A percentile compares a stretch with the other conserved stretches of the same genome.
These are phyloP conservation scores for Tolypocladium album DNA, from an alignment of 2,329 filamentous ascomycete species.

Conservation along the genomic window DNA sequence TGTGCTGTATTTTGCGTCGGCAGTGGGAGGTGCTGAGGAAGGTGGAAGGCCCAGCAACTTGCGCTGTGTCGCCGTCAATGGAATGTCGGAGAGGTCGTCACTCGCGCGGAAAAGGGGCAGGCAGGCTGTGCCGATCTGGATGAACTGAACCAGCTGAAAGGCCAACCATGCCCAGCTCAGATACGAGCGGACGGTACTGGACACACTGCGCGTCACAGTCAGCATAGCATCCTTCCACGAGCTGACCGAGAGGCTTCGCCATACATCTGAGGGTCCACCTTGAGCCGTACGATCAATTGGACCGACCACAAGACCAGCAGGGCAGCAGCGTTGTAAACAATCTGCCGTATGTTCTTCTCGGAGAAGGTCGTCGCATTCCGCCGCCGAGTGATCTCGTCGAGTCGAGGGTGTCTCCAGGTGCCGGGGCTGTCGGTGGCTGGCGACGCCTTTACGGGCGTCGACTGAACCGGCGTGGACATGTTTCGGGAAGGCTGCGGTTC, in stretches of 20 bases:
- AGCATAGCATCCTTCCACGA: background rate
- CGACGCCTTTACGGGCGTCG: slow-evolving; percentile 31
- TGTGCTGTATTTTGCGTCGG: slow-evolving; percentile 63
- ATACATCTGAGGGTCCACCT: slow-evolving; percentile 27
- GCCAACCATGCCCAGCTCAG: slow-evolving; percentile 33
- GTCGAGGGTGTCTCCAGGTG: slow-evolving; percentile 81
- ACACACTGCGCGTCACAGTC: slow-evolving; percentile 15
- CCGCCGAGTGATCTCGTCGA: slow-evolving; percentile 76
- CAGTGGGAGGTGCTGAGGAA: slow-evolving; percentile 49
- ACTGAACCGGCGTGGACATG: slow-evolving; percentile 20
- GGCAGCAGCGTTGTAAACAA: slow-evolving; percentile 56
- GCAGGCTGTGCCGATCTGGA: slow-evolving; percentile 63
- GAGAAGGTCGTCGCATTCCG: slow-evolving; percentile 71
- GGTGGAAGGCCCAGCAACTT: slow-evolving; percentile 72
- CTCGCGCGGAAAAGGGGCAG: slow-evolving; percentile 59
- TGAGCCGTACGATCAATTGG: slow-evolving; percentile 22
- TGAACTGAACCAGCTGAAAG: slow-evolving; percentile 45
- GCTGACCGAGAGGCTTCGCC: slow-evolving; percentile 8
- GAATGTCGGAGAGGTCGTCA: slow-evolving; percentile 80
- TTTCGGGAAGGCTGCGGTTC: background rate
- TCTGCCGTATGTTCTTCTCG: slow-evolving; percentile 60
- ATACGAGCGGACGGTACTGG: slow-evolving; percentile 22
- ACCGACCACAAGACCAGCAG: slow-evolving; percentile 26
- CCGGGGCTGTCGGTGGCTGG: slow-evolving; percentile 49
- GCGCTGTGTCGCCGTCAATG: slow-evolving; percentile 68